These are phyloP conservation scores for Lachancea nothofagi DNA, from an alignment of 805 yeast genomes.

Conservation along the genomic window DNA sequence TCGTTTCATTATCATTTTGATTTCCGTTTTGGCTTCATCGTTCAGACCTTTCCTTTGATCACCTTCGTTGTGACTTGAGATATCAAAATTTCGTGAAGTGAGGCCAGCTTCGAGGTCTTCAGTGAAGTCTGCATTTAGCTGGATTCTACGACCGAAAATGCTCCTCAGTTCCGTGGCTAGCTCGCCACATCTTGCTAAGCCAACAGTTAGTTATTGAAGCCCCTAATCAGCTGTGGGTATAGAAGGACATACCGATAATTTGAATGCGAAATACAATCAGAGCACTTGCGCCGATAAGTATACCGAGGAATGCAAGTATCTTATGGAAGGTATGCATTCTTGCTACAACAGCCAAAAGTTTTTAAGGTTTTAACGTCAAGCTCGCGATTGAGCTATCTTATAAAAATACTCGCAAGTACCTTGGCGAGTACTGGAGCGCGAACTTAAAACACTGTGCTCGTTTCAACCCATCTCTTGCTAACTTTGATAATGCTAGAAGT, in stretches of 20 bases:
- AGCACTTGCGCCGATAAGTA: not conserved
- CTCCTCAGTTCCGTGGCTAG: conserved; percentile 18
- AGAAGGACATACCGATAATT: conserved; percentile 14
- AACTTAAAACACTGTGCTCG: too few relatives aligned
- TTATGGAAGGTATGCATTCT: too few relatives aligned
- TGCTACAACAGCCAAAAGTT: too few relatives aligned
- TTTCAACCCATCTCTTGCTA: too few relatives aligned
- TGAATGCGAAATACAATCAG: conserved; percentile 10
- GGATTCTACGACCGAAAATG: conserved; percentile 23
- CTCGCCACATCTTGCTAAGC: conserved; percentile 15
- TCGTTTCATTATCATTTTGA: conserved; percentile 49
- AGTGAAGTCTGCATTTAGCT: conserved; percentile 32
- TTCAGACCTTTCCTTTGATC: conserved; percentile 64
- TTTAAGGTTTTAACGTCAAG: too few relatives aligned
- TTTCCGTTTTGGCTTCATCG: conserved; percentile 45
- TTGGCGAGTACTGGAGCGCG: too few relatives aligned
- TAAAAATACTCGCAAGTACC: too few relatives aligned
- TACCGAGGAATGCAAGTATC: not conserved
- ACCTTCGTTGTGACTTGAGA: conserved; percentile 40
- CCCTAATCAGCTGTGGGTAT: not conserved
- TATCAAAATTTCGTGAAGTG: conserved; percentile 52
- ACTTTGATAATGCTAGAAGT: not conserved
- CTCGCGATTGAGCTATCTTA: too few relatives aligned
- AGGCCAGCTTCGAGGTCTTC: conserved; percentile 56
- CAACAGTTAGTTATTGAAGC: conserved; percentile 5